Base-by-base conservation (phyloP, 148 eudicot species). In the Chenopodium quinoa region DNA sequence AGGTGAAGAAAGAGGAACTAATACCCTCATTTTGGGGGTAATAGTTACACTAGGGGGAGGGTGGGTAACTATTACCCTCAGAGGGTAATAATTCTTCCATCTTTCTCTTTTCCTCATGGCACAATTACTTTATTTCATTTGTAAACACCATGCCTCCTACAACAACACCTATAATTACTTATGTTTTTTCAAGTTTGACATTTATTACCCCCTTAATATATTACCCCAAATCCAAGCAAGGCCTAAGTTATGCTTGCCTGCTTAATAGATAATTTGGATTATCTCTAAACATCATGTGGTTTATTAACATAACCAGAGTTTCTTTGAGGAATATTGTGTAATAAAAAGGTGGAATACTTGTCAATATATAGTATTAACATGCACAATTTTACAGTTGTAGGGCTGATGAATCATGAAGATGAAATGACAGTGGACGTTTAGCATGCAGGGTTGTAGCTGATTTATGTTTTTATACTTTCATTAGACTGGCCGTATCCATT, bases 361-460 rank as follows among this genome's bases (percentile, higher is more conserved):
- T 25, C 23, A 62, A 13, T 20, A 2, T 69, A 22, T 22, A 29
- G 1, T 67, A 4, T 23, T 48, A 29, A 79, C 65, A 37, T 75
- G 69, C 20, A 14, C 65, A 6, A 62, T 76, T 47, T 54, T 66
- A 17, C 76, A 60, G 23, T 73, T 84, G 77, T 76, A 84, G 83
- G 77, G 46, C 60, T 76, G 80, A 60, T 73, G 63, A 50, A 73
- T 23, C 48, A 27, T 72, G 62, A 67, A 46, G 63, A 31, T 54
- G 79, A 75, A 73, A 32, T 29, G 25, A 58, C 50, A 70, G 54
- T 76, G 60, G 60, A 40, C 44, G 10, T 34, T 19, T 37, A 0
- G 29, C 31, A 34, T 73, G 58, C 71, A 58, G 71, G 78, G 9
- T 27, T 75, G 79, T 46, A 9, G 40, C 71, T 70, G 75, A 71